Evolutionary conservation across 2,329 filamentous ascomycete species (phyloP).

Genomic region (Nannizziopsis barbatae): DNA sequence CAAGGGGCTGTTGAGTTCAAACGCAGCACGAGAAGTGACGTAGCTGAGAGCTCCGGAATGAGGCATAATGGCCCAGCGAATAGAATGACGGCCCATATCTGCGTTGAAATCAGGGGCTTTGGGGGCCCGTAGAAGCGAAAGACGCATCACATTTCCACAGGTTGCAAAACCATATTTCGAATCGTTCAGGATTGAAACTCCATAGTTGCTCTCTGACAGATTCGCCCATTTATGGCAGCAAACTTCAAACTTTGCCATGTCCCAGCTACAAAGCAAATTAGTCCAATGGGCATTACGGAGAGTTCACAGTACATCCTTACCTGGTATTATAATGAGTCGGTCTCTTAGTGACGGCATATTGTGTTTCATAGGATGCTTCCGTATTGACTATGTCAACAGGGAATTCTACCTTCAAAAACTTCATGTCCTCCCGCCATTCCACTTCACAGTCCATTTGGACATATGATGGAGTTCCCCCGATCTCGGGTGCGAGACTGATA

Average conservation of each 20-base stretch:
- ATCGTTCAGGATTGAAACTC: constrained; percentile 87
- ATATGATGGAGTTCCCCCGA: constrained; percentile 54
- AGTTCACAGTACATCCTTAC: constrained; percentile 30
- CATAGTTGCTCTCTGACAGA: constrained; percentile 75
- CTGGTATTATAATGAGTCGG: constrained; percentile 97
- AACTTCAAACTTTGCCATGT: constrained; percentile 96
- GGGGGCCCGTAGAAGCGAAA: constrained; percentile 73
- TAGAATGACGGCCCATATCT: constrained; percentile 81
- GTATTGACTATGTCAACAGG: constrained; percentile 83
- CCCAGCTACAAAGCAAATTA: constrained; percentile 48
- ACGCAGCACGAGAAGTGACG: constrained; percentile 68
- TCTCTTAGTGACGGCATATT: constrained; percentile 76
- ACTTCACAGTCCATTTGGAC: constrained; percentile 75
- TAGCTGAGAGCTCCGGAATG: constrained; percentile 62
- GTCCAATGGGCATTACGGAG: background rate
- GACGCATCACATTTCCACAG: constrained; percentile 74
- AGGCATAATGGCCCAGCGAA: constrained; percentile 83
- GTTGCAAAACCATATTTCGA: constrained; percentile 95
- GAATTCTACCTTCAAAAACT: constrained; percentile 98
- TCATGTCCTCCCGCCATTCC: constrained; percentile 96
- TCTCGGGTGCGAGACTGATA: constrained; percentile 62
- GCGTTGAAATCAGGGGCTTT: constrained; percentile 90
- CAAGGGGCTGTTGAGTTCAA: constrained; percentile 81
- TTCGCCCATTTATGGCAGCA: constrained; percentile 94
- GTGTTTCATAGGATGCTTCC: constrained; percentile 89